phyloP scores from a whole-genome alignment of 345 rosid genomes.

The Mallotus nudiflorus region DNA sequence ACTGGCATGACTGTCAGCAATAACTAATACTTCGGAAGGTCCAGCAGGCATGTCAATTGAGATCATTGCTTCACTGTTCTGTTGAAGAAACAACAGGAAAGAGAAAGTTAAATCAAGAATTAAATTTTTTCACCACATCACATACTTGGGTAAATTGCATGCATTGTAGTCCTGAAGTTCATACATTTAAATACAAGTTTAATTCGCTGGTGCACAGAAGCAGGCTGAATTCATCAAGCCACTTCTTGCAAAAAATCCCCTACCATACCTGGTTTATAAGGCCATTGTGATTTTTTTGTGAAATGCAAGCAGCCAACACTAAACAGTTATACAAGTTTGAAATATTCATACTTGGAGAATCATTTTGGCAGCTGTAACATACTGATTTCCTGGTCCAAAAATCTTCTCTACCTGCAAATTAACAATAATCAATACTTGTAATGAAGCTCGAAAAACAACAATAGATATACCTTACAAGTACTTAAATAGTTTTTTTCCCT shows the following conservation, averaged over 20 bases:
- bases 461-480: neutral
- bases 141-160: neutral
- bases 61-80: constrained; percentile 99
- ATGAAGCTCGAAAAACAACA: neutral
- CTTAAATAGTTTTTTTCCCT: too few relatives aligned
- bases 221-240: neutral
- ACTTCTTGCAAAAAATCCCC: neutral
- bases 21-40: constrained; percentile 93
- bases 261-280: too few relatives aligned
- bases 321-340: constrained; percentile 18
- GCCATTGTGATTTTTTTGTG: too few relatives aligned
- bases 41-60: constrained; percentile 99
- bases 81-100: constrained; percentile 14
- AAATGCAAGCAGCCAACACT: neutral
- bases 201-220: neutral
- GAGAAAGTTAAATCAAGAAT: neutral
- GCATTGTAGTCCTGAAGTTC: neutral
- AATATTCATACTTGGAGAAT: constrained; percentile 66
- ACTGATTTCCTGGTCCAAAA: constrained; percentile 95
- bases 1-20: constrained; percentile 77
- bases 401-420: constrained; percentile 77
- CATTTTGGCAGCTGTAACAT: constrained; percentile 97
- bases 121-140: neutral
- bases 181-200: neutral
- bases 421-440: neutral